Evolutionary conservation across 2,329 filamentous ascomycete species (phyloP), one percentile per base, ranked within the genome.

Genomic region (Aspergillus melleus): DNA sequence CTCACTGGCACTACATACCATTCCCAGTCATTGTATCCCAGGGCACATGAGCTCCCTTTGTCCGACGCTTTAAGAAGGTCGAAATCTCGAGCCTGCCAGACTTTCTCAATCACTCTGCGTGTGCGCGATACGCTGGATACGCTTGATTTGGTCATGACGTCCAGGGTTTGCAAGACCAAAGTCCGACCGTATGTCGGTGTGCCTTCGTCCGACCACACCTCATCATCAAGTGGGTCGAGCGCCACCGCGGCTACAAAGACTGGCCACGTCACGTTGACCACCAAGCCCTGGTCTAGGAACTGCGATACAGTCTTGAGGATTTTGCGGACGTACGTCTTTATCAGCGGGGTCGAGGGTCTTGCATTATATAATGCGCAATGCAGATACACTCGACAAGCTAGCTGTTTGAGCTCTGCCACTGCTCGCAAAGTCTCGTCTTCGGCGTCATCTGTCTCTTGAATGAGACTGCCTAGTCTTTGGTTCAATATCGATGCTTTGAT

Each of bases 71-170:
- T 73, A 5, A 72, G 55, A 42, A 75, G 59, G 49, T 72, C 70
- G 30, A 70, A 61, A 54, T 83, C 79, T 24, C 80, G 73, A 47
- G 75, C 74, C 56, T 77, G 75, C 81, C 81, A 83, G 11, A 83
- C 74, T 49, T 79, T 80, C 8, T 76, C 71, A 54, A 83, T 80
- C 2, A 83, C 81, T 0, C 77, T 74, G 11, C 77, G 70, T 6
- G 79, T 81, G 19, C 78, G 74, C 12, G 76, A 71, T 4, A 82
- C 73, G 49, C 82, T 83, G 2, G 72, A 70, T 0, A 81, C 68
- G 1, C 78, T 79, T 0, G 72, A 76, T 22, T 76, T 72, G 0
- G 74, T 70, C 72, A 82, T 77, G 1, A 71, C 70, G 3, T 76
- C 70, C n/a, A 81, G 61, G 6, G 76, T 72, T 20, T 73, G 72